Conservation (phyloP, 2,329 filamentous ascomycete species). For the Incumbomyces delicatus region DNA sequence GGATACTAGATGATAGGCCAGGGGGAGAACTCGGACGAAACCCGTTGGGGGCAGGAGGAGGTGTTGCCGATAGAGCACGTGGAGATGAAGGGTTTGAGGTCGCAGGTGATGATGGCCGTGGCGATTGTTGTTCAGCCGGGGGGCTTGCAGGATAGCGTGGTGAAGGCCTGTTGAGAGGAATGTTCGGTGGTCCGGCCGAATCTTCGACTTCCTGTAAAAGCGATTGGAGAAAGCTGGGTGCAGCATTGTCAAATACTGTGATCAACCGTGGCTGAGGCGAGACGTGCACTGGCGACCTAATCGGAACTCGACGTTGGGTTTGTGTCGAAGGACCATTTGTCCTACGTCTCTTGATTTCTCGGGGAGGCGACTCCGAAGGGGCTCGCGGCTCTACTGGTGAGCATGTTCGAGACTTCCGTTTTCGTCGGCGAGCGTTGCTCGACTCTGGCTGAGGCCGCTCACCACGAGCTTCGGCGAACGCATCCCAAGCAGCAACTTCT, state of each 20-base stretch:
- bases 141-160: conserved; percentile 24
- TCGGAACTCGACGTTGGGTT: conserved; percentile 8
- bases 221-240: conserved; percentile 75
- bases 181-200: conserved; percentile 31
- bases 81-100: conserved; percentile 33
- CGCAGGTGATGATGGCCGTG: conserved; percentile 33
- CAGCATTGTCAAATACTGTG: conserved; percentile 30
- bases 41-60: conserved; percentile 33
- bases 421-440: conserved; percentile 45
- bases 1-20: conserved; percentile 59
- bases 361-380: conserved; percentile 6
- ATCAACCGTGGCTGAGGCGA: conserved; percentile 16
- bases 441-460: conserved; percentile 41
- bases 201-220: conserved; percentile 78
- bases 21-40: conserved; percentile 55
- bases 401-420: conserved; percentile 67
- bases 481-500: conserved; percentile 79
- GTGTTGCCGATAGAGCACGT: conserved; percentile 29
- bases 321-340: conserved; percentile 11
- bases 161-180: conserved; percentile 16
- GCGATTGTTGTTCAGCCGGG: conserved; percentile 28
- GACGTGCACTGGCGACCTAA: conserved; percentile 13
- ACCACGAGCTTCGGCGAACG: conserved; percentile 74
- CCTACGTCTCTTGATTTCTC: conserved; percentile 16
- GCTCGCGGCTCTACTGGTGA: conserved; percentile 56